Conservation (phyloP, 768 basidiomycete species). For the Rickenella mellea region DNA sequence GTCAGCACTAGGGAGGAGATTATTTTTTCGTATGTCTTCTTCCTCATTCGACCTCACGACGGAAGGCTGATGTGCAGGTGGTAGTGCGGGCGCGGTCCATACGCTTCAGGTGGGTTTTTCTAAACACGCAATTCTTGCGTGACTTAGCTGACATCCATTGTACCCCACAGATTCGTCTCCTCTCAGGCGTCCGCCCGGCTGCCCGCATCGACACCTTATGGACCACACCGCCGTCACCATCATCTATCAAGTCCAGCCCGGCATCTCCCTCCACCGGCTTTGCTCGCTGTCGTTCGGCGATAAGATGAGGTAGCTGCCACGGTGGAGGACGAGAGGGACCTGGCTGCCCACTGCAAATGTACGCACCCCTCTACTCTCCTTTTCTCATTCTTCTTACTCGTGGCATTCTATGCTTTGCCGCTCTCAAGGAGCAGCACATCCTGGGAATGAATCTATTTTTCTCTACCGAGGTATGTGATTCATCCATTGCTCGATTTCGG, state of each 20-base stretch:
- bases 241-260: slow-evolving; percentile 41
- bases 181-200: slow-evolving; percentile 70
- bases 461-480: slow-evolving; percentile 20
- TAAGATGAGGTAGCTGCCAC: slow-evolving; percentile 14
- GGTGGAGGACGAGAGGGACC: slow-evolving; percentile 34
- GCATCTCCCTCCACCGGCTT: slow-evolving; percentile 32
- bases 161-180: slow-evolving; percentile 43
- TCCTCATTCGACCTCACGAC: background rate
- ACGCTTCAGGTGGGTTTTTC: slow-evolving; percentile 36
- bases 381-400: background rate
- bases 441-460: slow-evolving; percentile 11
- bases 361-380: slow-evolving; percentile 4
- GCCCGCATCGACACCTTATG: slow-evolving; percentile 50
- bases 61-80: too few relatives aligned
- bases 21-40: slow-evolving; percentile 42
- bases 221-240: slow-evolving; percentile 57
- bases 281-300: background rate
- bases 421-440: slow-evolving; percentile 11
- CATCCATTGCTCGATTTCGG: slow-evolving; percentile 4
- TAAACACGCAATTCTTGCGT: slow-evolving; percentile 4
- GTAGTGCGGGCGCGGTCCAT: slow-evolving; percentile 53
- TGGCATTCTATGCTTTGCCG: slow-evolving; percentile 22
- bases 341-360: slow-evolving; percentile 52
- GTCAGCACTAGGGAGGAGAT: slow-evolving; percentile 49
- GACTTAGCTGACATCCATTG: background rate